phyloP scores from a whole-genome alignment of 2,329 filamentous ascomycete genomes.

The Mycogone perniciosa region DNA sequence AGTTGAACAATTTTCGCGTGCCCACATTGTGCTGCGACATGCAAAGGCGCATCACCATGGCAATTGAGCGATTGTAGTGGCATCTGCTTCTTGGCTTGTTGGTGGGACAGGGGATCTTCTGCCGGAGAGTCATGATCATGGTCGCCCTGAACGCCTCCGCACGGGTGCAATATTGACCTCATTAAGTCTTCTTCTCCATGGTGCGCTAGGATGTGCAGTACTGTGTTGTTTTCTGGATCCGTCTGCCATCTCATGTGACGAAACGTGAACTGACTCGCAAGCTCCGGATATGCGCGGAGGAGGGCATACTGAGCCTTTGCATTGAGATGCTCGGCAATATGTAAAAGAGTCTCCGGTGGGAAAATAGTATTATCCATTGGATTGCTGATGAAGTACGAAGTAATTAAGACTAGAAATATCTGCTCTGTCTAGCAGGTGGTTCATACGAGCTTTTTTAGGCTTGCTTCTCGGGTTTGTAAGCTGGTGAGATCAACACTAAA shows the following conservation, averaged over 20 bases:
- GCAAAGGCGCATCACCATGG: not conserved
- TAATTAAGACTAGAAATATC: not conserved
- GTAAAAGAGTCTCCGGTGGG: not conserved
- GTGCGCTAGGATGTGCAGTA: not conserved
- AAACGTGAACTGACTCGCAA: not conserved
- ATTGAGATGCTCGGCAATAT: not conserved
- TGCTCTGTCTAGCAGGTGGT: too few relatives aligned
- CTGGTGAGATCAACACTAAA: too few relatives aligned
- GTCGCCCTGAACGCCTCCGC: not conserved
- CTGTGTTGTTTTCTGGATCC: not conserved
- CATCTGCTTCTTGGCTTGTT: not conserved
- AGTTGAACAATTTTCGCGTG: not conserved
- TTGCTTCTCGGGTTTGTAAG: too few relatives aligned
- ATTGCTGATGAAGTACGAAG: not conserved
- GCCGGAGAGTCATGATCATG: too few relatives aligned
- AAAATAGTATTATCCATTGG: not conserved
- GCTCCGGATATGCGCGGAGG: not conserved
- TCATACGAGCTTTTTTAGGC: too few relatives aligned
- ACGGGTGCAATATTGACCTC: not conserved
- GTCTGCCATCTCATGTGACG: not conserved
- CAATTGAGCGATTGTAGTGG: not conserved
- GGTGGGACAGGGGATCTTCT: not conserved
- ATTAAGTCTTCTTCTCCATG: not conserved
- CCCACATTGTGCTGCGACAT: not conserved
- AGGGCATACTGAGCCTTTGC: not conserved